Base-by-base conservation (phyloP, 192 early-diverging fungal species). In the Backusella liffmaniae region DNA sequence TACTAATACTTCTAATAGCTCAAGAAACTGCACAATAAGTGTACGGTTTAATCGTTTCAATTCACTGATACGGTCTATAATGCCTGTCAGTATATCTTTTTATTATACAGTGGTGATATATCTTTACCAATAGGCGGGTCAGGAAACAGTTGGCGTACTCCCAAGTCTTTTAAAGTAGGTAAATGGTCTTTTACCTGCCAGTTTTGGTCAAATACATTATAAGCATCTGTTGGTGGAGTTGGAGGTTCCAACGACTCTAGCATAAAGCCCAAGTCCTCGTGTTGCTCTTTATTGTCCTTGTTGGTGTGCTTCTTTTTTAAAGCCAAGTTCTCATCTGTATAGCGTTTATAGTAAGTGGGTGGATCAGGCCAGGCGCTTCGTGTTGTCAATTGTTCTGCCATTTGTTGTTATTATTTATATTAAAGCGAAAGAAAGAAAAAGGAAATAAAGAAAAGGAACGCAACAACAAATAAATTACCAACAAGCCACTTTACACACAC, bases 91-190 rank as follows among this genome's bases (percentile, higher is more conserved):
- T 29, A 26, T 41, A 1, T 10, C 12, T 35, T 44, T 10, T 26
- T 18, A 59, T 5, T 59, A 59, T 59, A 59, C 18, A 21, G 6
- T n/a, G 23, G 26, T 26, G 23, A 8, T 26, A 15, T 44, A 3
- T 35, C 26, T 30, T 65, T 3, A 51, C 85, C 83, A 69, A 81
- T 88, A 39, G 56, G 49, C 15, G 87, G 87, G 13, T 87, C 85
- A 1, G 90, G 87, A 67, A 90, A 93, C 4, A 93, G 83, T 72
- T 93, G 92, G 37, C 88, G 84, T 16, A 89, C 87, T 29, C 88
- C 85, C 74, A 88, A 87, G 74, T 93, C 90, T 15, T 82, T 74
- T 32, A 93, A 82, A 3, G 89, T 84, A 13, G 46, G 46, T 21
- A 49, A 49, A 49, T 49, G 46, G 46, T 49, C 46, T 49, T 49